Evolutionary conservation across 352 stramenopile genomes (phyloP), one percentile per base, ranked within the genome.

Genomic region (Globisporangium takayamanum): DNA sequence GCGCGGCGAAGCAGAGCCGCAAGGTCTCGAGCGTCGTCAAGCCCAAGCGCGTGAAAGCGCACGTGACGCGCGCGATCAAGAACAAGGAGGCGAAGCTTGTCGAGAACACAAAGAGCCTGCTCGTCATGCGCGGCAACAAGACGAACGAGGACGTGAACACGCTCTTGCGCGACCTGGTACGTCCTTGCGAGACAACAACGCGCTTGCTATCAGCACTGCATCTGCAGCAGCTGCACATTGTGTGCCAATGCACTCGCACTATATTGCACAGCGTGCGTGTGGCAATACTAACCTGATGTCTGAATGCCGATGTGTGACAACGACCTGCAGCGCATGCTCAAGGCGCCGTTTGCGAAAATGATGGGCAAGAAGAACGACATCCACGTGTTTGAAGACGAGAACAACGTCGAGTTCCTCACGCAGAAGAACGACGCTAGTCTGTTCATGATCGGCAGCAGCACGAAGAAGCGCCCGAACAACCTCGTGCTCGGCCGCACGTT

Each of bases 401-500:
- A 88, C 62, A 87, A 85, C 60, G 70, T 97, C 25, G 92, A 98
- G 71, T 97, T 98, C 63, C 67, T 98, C n/a, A 88, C 82, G 59
- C 70, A 93, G 61, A 99, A 99, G 83, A 99, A 99, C 74, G 96
- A 99, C 74, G 96, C 89, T 62, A 89, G 91, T 25, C 71, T 99
- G 3, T 99, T 99, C 75, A 82, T 92, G 46, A 72, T 99, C 54
- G 97, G 90, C 26, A 97, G 82, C 72, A 92, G 96, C 84, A 99
- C 97, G 60, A 99, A 99, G 78, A 99, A 99, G 74, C 85, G 97
- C 66, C 93, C 96, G 18, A 98, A 99, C 78, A 99, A 99, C 70
- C 70, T 99, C 30, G 84, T 99, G 20, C 68, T 99, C 45, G 97
- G 97, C 14, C 85, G 97, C 60, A 99, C 94, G 12, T 99, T 99